phyloP scores from a whole-genome alignment of 352 stramenopile species.

The Pelagophyceae sp. region DNA sequence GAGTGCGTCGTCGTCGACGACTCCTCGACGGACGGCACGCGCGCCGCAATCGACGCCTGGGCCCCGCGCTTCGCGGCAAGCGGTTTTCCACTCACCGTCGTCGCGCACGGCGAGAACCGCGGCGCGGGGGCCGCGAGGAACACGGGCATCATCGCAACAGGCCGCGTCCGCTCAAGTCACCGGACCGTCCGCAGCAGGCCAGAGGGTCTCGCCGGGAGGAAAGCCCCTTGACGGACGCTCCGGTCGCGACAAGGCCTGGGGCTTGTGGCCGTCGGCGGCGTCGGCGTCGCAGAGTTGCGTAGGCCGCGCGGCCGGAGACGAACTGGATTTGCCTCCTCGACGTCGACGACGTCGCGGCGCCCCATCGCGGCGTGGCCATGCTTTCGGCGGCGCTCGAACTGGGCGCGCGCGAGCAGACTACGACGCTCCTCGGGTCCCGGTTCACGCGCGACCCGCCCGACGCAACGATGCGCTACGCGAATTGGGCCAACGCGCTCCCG shows the following conservation, averaged over 20 bases:
- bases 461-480: slow-evolving; percentile 6
- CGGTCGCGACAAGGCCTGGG: too few relatives aligned
- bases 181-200: too few relatives aligned
- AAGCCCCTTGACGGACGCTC: too few relatives aligned
- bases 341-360: background rate
- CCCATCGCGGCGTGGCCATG: background rate
- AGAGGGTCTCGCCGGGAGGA: too few relatives aligned
- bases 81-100: background rate
- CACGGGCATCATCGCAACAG: background rate
- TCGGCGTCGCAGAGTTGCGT: too few relatives aligned
- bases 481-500: background rate
- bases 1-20: slow-evolving; percentile 8
- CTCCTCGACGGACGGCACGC: background rate
- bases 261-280: too few relatives aligned
- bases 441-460: background rate
- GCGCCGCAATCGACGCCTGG: background rate
- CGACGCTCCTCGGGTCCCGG: slow-evolving; percentile 9
- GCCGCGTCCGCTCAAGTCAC: too few relatives aligned
- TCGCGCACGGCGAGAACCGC: background rate
- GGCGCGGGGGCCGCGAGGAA: slow-evolving; percentile 10
- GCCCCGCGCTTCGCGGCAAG: background rate
- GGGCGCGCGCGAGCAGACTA: background rate
- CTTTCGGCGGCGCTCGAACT: background rate
- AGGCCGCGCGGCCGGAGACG: background rate
- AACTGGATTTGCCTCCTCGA: slow-evolving; percentile 2